Percentiles rank a stretch among this genome's conserved stretches.
Conservation (phyloP, 2,329 filamentous ascomycete genomes). For the Chrysosporium keratinophilum region DNA sequence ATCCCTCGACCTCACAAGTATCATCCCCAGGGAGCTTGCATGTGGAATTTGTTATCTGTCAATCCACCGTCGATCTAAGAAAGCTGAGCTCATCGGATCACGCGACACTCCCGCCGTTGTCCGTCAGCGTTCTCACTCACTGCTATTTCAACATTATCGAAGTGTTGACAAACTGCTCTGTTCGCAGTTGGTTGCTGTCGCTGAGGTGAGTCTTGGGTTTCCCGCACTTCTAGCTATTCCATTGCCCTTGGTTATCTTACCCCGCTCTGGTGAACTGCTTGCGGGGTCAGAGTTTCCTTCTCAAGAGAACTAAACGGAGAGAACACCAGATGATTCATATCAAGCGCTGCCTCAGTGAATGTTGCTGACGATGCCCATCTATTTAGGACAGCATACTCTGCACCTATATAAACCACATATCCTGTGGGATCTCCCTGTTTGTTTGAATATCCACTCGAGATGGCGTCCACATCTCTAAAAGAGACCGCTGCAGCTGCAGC, state of each 20-base stretch:
- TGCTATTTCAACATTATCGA: neutral
- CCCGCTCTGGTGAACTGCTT: neutral
- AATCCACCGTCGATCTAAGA: neutral
- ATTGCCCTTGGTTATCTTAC: neutral
- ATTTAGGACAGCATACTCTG: neutral
- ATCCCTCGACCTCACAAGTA: neutral
- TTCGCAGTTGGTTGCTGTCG: neutral
- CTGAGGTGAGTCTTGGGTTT: neutral
- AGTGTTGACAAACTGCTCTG: neutral
- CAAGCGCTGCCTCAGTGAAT: too few species aligned
- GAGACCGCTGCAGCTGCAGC: constrained; percentile 26
- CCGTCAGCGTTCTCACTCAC: neutral
- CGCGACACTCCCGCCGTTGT: neutral
- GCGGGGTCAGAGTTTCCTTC: neutral
- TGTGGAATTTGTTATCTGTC: neutral
- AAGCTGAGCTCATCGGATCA: neutral
- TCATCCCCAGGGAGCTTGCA: neutral
- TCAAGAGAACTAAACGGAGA: neutral
- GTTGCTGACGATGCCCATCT: neutral
- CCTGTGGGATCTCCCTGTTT: neutral
- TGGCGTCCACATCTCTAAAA: constrained; percentile 33
- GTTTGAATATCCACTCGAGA: constrained; percentile 14
- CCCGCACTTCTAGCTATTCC: neutral
- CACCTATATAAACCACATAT: neutral
- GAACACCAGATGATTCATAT: too few species aligned